A percentile compares a stretch with the other conserved stretches of the same genome.
Conservation (phyloP, 176 grass and related monocot species). For the Neostapfia colusana region DNA sequence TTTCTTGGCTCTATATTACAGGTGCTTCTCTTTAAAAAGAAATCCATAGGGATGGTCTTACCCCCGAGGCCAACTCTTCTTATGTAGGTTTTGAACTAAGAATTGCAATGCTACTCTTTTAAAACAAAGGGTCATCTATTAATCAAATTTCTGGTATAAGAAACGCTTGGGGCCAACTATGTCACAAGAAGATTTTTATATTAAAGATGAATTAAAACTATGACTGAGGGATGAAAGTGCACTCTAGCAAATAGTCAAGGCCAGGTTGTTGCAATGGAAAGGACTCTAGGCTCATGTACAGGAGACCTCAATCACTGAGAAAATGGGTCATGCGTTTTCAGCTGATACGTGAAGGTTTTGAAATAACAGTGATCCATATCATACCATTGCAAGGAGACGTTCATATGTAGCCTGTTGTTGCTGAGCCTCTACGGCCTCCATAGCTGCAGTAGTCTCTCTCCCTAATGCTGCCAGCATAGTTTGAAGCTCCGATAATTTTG, state of each 20-base stretch:
- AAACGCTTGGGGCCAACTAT: not conserved
- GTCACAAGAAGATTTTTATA: slow-evolving; percentile 5
- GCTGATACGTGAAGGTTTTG: slow-evolving; percentile 1
- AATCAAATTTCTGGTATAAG: slow-evolving; percentile 17
- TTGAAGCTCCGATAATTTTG: slow-evolving; percentile 86
- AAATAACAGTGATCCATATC: slow-evolving; percentile 20
- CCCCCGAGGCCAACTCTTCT: no score
- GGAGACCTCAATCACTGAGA: not conserved
- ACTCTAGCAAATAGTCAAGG: slow-evolving; percentile 3
- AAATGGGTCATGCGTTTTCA: slow-evolving; percentile 11
- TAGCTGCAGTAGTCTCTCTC: slow-evolving; percentile 91
- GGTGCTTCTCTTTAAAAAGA: no score
- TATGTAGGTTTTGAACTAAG: not conserved
- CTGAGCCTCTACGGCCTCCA: slow-evolving; percentile 89
- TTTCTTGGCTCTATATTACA: no score
- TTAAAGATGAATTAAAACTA: slow-evolving; percentile 8
- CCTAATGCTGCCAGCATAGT: slow-evolving; percentile 74
- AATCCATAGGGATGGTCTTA: no score
- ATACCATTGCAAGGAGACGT: slow-evolving; percentile 83
- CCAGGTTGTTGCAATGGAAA: not conserved
- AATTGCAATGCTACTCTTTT: not conserved
- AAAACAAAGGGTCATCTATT: not conserved
- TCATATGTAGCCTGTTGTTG: slow-evolving; percentile 81
- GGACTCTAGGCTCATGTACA: not conserved
- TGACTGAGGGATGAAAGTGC: not conserved